Evolutionary conservation across 768 basidiomycete genomes (phyloP).

Genomic region (Termitomyces heimii): DNA sequence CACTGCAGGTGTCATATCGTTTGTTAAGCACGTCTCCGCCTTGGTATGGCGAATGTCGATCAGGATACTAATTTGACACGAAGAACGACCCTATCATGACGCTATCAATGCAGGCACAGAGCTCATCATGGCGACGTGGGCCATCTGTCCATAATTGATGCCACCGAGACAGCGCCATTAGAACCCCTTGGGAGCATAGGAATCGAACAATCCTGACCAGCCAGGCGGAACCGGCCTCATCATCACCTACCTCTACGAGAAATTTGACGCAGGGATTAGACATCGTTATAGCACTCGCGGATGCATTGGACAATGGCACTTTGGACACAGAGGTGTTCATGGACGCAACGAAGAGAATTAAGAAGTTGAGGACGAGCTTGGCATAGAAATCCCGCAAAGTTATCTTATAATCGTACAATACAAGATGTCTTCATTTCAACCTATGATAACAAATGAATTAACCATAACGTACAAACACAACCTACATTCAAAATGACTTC

Average conservation of each 20-base stretch:
- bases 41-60: not conserved
- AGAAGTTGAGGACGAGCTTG: not conserved
- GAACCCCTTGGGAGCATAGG: not conserved
- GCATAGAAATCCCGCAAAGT: not conserved
- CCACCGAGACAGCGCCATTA: not conserved
- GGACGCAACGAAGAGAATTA: not conserved
- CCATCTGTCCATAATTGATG: not conserved
- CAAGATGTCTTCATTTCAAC: not conserved
- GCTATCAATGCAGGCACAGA: not conserved
- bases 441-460: not conserved
- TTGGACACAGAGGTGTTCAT: not conserved
- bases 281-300: not conserved
- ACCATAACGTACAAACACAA: not conserved
- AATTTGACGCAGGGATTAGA: not conserved
- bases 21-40: not conserved
- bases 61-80: not conserved
- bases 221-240: not conserved
- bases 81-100: not conserved
- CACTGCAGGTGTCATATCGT: not conserved
- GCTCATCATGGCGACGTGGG: not conserved
- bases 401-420: not conserved
- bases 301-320: not conserved
- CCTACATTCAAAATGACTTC: not conserved
- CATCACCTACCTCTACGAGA: not conserved
- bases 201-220: not conserved